Evolutionary conservation across 2,329 filamentous ascomycete genomes (phyloP), one percentile per base, ranked within the genome.

Genomic region (Monilinia polystroma): DNA sequence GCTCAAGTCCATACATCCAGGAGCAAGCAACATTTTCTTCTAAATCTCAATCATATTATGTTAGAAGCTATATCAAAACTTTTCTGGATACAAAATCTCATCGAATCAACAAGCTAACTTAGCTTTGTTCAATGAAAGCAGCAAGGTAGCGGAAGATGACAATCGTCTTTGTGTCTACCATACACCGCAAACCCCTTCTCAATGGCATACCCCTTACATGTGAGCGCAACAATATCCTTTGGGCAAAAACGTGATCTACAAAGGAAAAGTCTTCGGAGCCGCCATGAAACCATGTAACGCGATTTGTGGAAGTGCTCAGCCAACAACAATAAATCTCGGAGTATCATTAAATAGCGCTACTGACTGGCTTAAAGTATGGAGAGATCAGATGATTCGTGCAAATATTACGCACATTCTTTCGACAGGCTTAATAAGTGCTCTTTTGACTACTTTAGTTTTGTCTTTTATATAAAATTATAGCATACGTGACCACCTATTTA

Each of bases 261-360:
- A 64, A 64, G 62, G 51, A 35, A 64, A 64, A 43, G 23, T 64
- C 2, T 64, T 64, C 45, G 41, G 52, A 49, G 41, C 18, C 29
- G 62, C 56, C 29, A 26, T 18, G 10, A 4, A 45, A 29, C 62
- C 38, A 18, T 64, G 56, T 14, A 43, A 49, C 4, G 29, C 26
- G 8, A 64, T 64, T 47, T 64, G 62, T 53, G 26, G 20, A 26
- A 23, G 23, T 11, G 62, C 57, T 8, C 41, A 49, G 12, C 23
- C 38, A 38, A n/a, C 26, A 38, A 52, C 52, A 18, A 49, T 4
- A 1, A 14, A 41, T 12, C 26, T 43, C 7, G 43, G n/a, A 23
- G 23, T 64, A 12, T 16, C 38, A 23, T 7, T 64, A 12, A 47
- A 43, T 18, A 23, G 41, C 43, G 38, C 51, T 10, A n/a, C 26